Evolutionary conservation across 2,329 filamentous ascomycete genomes (phyloP), one percentile per base, ranked within the genome.

Genomic region (Fusarium sp.): DNA sequence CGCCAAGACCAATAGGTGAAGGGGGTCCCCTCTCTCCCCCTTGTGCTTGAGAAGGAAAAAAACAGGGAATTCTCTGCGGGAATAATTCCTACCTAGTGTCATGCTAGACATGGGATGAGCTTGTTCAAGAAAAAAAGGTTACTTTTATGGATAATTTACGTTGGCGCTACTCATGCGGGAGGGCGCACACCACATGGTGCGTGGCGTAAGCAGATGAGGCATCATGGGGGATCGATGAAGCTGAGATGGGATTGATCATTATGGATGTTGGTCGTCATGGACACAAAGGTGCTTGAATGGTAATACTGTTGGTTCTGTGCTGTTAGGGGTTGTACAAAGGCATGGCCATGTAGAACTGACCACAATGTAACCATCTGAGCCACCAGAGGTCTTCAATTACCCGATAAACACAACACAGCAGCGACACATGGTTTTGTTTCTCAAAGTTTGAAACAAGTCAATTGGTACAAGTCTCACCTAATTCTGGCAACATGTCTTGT

Each of bases 101-200:
- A 24, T 48, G 43, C 22, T 24, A 13, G 24, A 29, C 48, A 29
- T 52, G 27, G 48, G 48, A 13, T 52, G 48, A 52, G 48, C 48
- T 52, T 52, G 29, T 31, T 31, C 13, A 27, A n/a, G 48, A 52
- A 73, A 73, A 71, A 48, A 73, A 73, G 71, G 71, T 73, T 71
- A 71, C 50, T 35, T 74, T 74, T 73, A 73, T 60, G 61, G 62
- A 62, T 74, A 73, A 74, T 16, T 63, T 43, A 14, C 33, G 35
- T 18, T 48, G 60, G 60, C 58, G 39, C 61, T 73, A 56, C 43
- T 22, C 11, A 52, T 27, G 45, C 35, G n/a, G 33, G 29, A 69
- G 20, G 50, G 45, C 57, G 48, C 27, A 31, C 48, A 58, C 45
- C 71, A 71, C 64, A 37, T 70, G 60, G n/a, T 48, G 43, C 18